A percentile compares a stretch with the other conserved stretches of the same genome.
These are phyloP conservation scores for Aspergillus amoenus DNA, from an alignment of 2,329 filamentous ascomycete species.

Conservation along the genomic window DNA sequence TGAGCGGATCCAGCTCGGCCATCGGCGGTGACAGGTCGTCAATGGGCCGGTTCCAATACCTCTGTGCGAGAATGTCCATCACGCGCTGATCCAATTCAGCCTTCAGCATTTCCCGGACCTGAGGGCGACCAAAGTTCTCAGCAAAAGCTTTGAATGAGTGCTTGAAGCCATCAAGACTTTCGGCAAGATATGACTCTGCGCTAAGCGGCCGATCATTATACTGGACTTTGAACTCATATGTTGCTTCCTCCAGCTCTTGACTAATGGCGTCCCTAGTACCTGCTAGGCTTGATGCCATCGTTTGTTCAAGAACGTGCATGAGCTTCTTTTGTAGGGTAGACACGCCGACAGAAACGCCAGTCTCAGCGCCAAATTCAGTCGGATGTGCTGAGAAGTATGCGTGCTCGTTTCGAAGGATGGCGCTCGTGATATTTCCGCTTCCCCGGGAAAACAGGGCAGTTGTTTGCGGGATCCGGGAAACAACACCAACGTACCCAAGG, in stretches of 20 bases:
- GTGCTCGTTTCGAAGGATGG: conserved; percentile 85
- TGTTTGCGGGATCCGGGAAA: conserved; percentile 72
- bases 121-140: conserved; percentile 80
- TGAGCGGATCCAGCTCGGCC: conserved; percentile 69
- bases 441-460: conserved; percentile 78
- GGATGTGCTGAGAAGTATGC: conserved; percentile 84
- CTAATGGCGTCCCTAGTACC: conserved; percentile 88
- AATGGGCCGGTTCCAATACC: conserved; percentile 97
- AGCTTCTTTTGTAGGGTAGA: conserved; percentile 87
- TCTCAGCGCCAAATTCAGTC: conserved; percentile 70
- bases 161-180: conserved; percentile 94
- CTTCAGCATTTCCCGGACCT: conserved; percentile 88
- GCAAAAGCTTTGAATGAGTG: conserved; percentile 95
- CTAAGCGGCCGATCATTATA: conserved; percentile 96
- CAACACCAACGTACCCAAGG: conserved; percentile 94
- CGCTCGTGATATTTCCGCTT: conserved; percentile 71
- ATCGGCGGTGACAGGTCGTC: conserved; percentile 70
- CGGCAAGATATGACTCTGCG: conserved; percentile 93
- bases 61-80: conserved; percentile 83
- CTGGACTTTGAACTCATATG: conserved; percentile 98
- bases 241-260: conserved; percentile 93
- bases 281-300: conserved; percentile 90
- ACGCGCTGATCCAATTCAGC: conserved; percentile 92
- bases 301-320: conserved; percentile 95
- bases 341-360: conserved; percentile 77